Evolutionary conservation across 257 asterid species (phyloP).

Genomic region (Primulina eburnea): DNA sequence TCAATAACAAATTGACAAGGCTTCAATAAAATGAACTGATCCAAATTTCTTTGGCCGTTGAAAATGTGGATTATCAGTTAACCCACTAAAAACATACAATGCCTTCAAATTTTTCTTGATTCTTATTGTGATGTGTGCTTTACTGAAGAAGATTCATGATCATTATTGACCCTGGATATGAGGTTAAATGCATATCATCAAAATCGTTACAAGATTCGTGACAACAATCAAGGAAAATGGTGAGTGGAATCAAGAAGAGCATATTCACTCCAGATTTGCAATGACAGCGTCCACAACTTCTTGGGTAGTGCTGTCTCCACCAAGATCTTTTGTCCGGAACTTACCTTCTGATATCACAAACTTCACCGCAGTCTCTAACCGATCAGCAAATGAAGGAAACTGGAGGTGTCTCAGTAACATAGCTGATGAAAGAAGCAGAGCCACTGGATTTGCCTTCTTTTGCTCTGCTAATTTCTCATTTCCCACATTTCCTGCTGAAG

Average conservation of each 20-base stretch:
- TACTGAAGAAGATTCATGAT: conserved; percentile 16
- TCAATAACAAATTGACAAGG: no score
- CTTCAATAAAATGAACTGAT: no score
- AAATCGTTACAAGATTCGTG: conserved; percentile 32
- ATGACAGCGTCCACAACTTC: conserved; percentile 87
- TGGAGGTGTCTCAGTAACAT: conserved; percentile 98
- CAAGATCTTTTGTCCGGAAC: conserved; percentile 80
- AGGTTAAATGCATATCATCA: conserved; percentile 27
- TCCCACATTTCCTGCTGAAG: conserved; percentile 97
- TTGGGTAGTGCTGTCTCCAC: conserved; percentile 84
- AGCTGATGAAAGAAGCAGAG: conserved; percentile 86
- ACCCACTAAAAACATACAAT: background rate
- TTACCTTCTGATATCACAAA: conserved; percentile 57
- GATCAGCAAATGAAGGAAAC: conserved; percentile 92
- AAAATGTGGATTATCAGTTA: background rate
- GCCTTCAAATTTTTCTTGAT: conserved; percentile 2
- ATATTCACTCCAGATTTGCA: conserved; percentile 52
- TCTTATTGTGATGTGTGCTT: conserved; percentile 12
- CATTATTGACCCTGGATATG: conserved; percentile 26
- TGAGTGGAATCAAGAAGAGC: background rate
- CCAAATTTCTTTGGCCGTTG: conserved; percentile 13
- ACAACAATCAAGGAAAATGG: conserved; percentile 10
- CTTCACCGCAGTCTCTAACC: conserved; percentile 84
- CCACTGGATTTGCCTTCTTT: conserved; percentile 88
- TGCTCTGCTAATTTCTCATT: conserved; percentile 56